Percentiles rank a stretch among this genome's conserved stretches.
phyloP scores from a whole-genome alignment of 345 rosid species.

The Salix koriyanagi region DNA sequence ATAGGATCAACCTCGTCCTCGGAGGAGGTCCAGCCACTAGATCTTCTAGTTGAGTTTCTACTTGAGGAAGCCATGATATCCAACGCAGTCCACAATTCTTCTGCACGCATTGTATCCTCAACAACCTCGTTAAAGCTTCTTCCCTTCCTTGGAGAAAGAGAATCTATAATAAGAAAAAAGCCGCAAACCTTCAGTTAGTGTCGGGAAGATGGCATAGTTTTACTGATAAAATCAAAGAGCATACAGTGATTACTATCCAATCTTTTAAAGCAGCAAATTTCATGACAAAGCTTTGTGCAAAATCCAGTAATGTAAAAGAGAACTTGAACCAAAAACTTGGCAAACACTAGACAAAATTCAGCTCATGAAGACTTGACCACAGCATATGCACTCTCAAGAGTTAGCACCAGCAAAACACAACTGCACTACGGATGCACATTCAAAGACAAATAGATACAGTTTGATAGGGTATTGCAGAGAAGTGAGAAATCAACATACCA shows the following conservation, averaged over 20 bases:
- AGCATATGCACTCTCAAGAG: neutral
- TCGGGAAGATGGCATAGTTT: neutral
- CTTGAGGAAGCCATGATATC: conserved; percentile 75
- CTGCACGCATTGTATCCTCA: conserved; percentile 59
- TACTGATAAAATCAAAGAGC: neutral
- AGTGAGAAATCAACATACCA: conserved; percentile 43
- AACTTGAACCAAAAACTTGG: neutral
- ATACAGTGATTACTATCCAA: neutral
- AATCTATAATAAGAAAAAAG: conserved; percentile 36
- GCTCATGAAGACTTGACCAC: neutral
- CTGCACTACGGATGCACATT: neutral
- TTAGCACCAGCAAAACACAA: conserved; percentile 1
- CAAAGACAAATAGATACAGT: neutral
- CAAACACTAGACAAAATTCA: neutral
- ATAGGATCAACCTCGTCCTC: conserved; percentile 85
- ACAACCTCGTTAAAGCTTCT: conserved; percentile 49
- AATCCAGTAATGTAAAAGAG: neutral
- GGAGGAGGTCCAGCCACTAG: conserved; percentile 79
- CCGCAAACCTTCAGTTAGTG: neutral
- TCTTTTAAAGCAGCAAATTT: neutral
- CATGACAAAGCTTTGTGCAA: neutral
- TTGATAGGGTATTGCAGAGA: neutral
- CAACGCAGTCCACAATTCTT: conserved; percentile 59
- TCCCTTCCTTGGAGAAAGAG: conserved; percentile 53
- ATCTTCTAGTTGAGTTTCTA: conserved; percentile 27